Evolutionary conservation across 208 protist species (phyloP).

Genomic region (Phytomonas francai): DNA sequence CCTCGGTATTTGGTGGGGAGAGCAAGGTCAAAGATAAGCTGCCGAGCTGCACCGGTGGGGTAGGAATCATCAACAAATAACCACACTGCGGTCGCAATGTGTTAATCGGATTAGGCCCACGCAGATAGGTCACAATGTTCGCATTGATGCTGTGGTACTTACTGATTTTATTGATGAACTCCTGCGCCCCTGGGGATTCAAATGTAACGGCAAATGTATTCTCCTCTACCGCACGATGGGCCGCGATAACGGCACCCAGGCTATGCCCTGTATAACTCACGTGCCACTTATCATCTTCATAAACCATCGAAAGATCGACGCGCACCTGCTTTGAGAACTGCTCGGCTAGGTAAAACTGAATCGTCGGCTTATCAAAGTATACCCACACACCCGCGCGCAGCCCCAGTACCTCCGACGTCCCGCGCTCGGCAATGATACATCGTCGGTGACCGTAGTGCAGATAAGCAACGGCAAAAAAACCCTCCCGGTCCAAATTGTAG

Average conservation of each 20-base stretch:
- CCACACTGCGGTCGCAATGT: constrained; percentile 82
- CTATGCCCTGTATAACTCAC: constrained; percentile 88
- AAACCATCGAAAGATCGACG: constrained; percentile 5
- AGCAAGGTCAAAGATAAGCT: constrained; percentile 21
- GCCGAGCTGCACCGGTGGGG: constrained; percentile 16
- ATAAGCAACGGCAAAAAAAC: constrained; percentile 84
- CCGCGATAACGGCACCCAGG: constrained; percentile 82
- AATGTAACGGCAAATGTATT: constrained; percentile 77
- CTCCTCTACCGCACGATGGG: constrained; percentile 68
- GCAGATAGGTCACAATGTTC: constrained; percentile 71
- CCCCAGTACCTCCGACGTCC: constrained; percentile 74
- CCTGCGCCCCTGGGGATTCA: constrained; percentile 70
- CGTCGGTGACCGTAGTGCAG: constrained; percentile 48
- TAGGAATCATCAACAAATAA: constrained; percentile 68
- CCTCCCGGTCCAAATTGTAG: constrained; percentile 71
- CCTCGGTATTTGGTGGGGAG: neutral
- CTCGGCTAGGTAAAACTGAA: constrained; percentile 75
- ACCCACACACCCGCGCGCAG: constrained; percentile 81
- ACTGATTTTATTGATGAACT: constrained; percentile 56
- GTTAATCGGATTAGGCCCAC: constrained; percentile 85
- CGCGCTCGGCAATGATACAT: constrained; percentile 83
- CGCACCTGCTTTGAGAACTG: constrained; percentile 83
- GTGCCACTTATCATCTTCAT: constrained; percentile 26
- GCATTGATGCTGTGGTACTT: constrained; percentile 11
- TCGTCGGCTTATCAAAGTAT: constrained; percentile 87